Evolutionary conservation across 2,329 filamentous ascomycete genomes (phyloP), one percentile per base, ranked within the genome.

Genomic region (Monilinia aucupariae): DNA sequence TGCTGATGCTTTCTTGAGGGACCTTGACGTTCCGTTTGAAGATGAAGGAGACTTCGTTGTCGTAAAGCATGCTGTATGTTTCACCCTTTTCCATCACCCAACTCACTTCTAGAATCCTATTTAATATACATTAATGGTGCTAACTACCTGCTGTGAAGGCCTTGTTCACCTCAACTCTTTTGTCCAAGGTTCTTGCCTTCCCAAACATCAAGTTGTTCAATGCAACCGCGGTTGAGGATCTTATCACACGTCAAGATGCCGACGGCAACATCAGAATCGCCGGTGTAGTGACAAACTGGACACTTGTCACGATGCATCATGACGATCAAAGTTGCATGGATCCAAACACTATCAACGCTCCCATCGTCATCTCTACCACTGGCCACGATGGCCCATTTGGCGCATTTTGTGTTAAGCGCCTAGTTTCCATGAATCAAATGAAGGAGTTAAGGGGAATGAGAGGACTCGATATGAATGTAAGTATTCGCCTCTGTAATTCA

Each of bases 121-220:
- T 22, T 15, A 0, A 37, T 13, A 15, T 52, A 10, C 5, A 13
- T 20, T 39, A 0, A 12, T 27, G 39, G 39, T 34, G 1, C 54
- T 61, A 27, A 61, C 22, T 4, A 41, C 25, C 43, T 20, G 7
- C 1, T 17, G 1, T 27, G 17, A 25, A 73, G 41, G 90, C 92
- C 0, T 83, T 96, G 65, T 96, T 96, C 81, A 97, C 92, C 39
- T 91, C 88, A 65, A 96, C 92, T 32, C 80, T 97, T 64, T 79
- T 97, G 71, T 88, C 87, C 74, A 89, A 89, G 77, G 92, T 97
- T 12, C 80, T 97, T 59, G 78, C 83, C 64, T 90, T 96, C 79
- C 89, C 90, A 67, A 96, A 97, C 77, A 85, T 96, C 73, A 97
- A 97, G 84, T 86, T 97, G 66, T 97, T 96, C 85, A 97, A 97